Conservation (phyloP, 2,329 filamentous ascomycete species). For the Alternaria gaisen region DNA sequence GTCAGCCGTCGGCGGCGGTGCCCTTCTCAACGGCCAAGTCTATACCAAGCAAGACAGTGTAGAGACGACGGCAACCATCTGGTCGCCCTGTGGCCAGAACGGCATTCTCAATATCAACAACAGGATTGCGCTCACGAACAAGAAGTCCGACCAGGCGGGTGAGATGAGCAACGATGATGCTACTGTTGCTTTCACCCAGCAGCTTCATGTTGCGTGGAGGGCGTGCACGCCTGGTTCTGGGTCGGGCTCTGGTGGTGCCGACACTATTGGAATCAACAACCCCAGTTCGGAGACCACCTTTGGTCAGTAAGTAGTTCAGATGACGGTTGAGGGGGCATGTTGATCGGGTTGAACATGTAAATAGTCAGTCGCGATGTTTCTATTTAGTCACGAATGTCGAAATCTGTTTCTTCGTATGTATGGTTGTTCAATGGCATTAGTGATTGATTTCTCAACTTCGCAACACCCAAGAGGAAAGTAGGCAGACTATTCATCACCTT, state of each 20-base stretch:
- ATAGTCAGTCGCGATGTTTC: neutral
- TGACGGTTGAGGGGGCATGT: neutral
- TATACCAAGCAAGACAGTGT: slow-evolving; percentile 58
- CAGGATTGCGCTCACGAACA: slow-evolving; percentile 38
- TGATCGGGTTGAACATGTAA: neutral
- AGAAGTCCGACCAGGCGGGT: slow-evolving; percentile 31
- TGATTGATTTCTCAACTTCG: neutral
- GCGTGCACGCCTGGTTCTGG: slow-evolving; percentile 26
- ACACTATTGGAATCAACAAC: slow-evolving; percentile 38
- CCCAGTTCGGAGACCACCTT: slow-evolving; percentile 30
- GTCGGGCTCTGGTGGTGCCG: slow-evolving; percentile 15
- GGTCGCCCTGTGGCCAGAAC: slow-evolving; percentile 46
- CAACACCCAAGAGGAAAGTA: neutral
- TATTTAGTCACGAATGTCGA: slow-evolving; percentile 5
- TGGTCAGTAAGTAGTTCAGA: slow-evolving; percentile 13
- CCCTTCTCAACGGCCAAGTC: slow-evolving; percentile 52
- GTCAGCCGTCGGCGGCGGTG: slow-evolving; percentile 44
- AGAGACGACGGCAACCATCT: slow-evolving; percentile 46
- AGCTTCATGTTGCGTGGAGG: slow-evolving; percentile 47
- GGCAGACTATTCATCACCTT: neutral
- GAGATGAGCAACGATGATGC: slow-evolving; percentile 48
- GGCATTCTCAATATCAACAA: slow-evolving; percentile 49
- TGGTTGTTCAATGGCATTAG: neutral
- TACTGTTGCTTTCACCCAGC: slow-evolving; percentile 48
- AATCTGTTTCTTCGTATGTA: neutral